Base-by-base conservation (phyloP, 2,329 filamentous ascomycete species). In the Colletotrichum tanaceti region DNA sequence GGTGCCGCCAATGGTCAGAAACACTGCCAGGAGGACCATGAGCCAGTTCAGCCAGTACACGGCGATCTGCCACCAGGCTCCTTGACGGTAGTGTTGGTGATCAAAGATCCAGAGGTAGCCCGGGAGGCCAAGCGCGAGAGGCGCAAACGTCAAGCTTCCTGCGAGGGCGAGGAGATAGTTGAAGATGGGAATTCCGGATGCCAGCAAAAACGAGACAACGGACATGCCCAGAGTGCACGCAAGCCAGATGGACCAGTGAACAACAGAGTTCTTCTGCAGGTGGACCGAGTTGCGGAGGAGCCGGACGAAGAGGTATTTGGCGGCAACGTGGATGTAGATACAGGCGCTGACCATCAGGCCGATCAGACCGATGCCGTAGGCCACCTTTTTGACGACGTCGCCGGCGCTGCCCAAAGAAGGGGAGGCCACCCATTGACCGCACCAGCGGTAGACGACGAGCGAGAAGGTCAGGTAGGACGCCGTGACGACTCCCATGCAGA, bases 381-480 rank as follows among this genome's bases (percentile, higher is more conserved):
- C 78, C 0, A 90, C 81, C 75, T 87, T 89, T 78, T 90, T 90
- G 71, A 90, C 79, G 0, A 81, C 83, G 4, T 80, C 79, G 11
- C 89, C 88, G 0, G 89, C 89, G 44, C 84, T 87, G 9, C 88
- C 88, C 0, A 91, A 82, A 1, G 87, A 87, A 0, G 89, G 89
- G 4, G 84, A 86, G 0, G 88, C 86, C 5, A 91, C 87, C 84
- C 85, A 90, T 69, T 86, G 79, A 4, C 89, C 89, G 71, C 87
- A 89, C 79, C 82, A 90, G 52, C 82, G 63, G 77, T 90, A 90
- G 5, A 90, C 85, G 3, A 89, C 86, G 18, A 90, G 79, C 49
- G 82, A 83, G 74, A 90, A 88, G 39, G 83, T 82, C 13, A 89
- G 79, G 73, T 90, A 90, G 0, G 84, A 84, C 0, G 83, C 81